Evolutionary conservation across 2,329 filamentous ascomycete genomes (phyloP).

Genomic region (Paramyrothecium roridum): DNA sequence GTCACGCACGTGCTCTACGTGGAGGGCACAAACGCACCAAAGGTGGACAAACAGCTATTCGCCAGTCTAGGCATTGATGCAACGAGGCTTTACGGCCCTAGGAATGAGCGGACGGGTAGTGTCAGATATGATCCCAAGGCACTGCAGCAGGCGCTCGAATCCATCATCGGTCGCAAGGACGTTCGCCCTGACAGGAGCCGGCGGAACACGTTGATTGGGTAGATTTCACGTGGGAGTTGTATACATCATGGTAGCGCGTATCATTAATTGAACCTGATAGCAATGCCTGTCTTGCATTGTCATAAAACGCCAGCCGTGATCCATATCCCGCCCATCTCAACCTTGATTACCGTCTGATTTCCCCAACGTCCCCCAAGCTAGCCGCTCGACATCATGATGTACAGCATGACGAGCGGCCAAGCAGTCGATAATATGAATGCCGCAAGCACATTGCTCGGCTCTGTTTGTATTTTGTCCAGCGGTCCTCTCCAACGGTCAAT

Average conservation of each 20-base stretch:
- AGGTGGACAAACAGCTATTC: conserved; percentile 65
- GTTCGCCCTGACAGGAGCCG: conserved; percentile 32
- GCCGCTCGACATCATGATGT: conserved; percentile 19
- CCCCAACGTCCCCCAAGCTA: conserved; percentile 1
- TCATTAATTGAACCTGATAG: no score
- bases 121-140: conserved; percentile 73
- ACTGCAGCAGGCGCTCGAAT: conserved; percentile 71
- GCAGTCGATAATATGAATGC: conserved; percentile 28
- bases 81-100: conserved; percentile 72
- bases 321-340: no score
- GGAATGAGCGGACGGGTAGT: conserved; percentile 35
- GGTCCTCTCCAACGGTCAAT: conserved; percentile 39
- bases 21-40: conserved; percentile 66
- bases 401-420: conserved; percentile 33
- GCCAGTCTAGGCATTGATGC: conserved; percentile 69
- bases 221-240: conserved; percentile 1
- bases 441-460: conserved; percentile 21
- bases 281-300: no score
- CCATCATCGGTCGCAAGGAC: conserved; percentile 63
- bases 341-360: background rate
- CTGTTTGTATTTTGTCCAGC: conserved; percentile 26
- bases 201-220: conserved; percentile 40
- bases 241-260: background rate
- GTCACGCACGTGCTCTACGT: conserved; percentile 84
- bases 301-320: no score